These are phyloP conservation scores for Trichothecium sympodiale DNA, from an alignment of 2,329 filamentous ascomycete genomes.

Conservation along the genomic window DNA sequence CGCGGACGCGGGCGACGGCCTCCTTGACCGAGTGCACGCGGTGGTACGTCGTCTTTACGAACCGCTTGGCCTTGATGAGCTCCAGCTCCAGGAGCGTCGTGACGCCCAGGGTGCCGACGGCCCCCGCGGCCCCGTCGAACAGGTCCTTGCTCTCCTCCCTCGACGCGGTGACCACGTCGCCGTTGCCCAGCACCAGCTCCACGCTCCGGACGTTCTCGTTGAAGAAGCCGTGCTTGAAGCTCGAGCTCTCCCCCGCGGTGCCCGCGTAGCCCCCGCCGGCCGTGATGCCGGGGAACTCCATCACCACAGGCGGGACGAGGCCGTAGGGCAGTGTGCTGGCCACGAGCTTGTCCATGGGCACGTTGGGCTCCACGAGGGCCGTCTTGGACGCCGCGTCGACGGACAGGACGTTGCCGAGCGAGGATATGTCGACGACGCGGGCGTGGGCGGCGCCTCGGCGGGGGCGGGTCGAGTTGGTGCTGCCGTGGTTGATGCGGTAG, in stretches of 20 bases:
- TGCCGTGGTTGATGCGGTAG: constrained; percentile 68
- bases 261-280: constrained; percentile 62
- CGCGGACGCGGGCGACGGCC: constrained; percentile 35
- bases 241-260: constrained; percentile 59
- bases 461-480: constrained; percentile 62
- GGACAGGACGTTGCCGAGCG: constrained; percentile 50
- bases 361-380: constrained; percentile 64
- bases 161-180: constrained; percentile 47
- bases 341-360: constrained; percentile 62
- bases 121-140: constrained; percentile 54
- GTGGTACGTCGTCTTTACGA: constrained; percentile 52
- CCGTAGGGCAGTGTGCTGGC: constrained; percentile 53
- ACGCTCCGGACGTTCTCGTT: constrained; percentile 51
- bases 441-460: constrained; percentile 13
- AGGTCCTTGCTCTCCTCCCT: constrained; percentile 36
- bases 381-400: constrained; percentile 43
- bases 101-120: constrained; percentile 57
- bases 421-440: constrained; percentile 50
- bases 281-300: constrained; percentile 69
- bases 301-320: constrained; percentile 59
- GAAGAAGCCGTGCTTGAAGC: constrained; percentile 62
- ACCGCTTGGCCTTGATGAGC: constrained; percentile 48
- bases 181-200: constrained; percentile 60
- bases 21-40: constrained; percentile 36
- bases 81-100: constrained; percentile 56